Conservation (phyloP, 768 basidiomycete genomes). For the Mycena epipterygia region DNA sequence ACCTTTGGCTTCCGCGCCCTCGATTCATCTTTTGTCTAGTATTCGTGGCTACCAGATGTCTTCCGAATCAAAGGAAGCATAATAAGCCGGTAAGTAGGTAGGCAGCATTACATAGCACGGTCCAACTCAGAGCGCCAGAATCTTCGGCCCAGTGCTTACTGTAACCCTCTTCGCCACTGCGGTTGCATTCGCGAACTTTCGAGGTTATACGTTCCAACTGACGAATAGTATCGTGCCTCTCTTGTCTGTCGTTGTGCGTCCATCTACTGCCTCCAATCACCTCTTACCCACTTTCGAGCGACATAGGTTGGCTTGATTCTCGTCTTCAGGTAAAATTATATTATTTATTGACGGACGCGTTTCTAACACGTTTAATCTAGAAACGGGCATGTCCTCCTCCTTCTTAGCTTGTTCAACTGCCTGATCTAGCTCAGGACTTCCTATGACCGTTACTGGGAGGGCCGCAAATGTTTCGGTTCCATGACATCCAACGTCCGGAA, state of each 20-base stretch:
- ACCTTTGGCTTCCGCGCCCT: constrained; percentile 2
- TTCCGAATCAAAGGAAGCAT: constrained; percentile 88
- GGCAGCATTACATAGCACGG: too few species aligned
- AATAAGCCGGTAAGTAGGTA: constrained; percentile 46
- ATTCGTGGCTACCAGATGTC: constrained; percentile 93
- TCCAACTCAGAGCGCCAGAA: constrained; percentile 50
- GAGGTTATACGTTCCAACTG: constrained; percentile 72
- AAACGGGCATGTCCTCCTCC: constrained; percentile 66
- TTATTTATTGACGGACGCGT: background rate
- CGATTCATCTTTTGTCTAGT: constrained; percentile 55
- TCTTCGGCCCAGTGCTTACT: constrained; percentile 87
- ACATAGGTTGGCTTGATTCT: constrained; percentile 87
- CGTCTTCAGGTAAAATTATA: constrained; percentile 78
- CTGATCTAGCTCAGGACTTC: constrained; percentile 68
- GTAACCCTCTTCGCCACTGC: constrained; percentile 81
- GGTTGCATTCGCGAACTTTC: constrained; percentile 70
- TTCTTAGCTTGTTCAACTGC: background rate
- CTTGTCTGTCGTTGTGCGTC: constrained; percentile 89
- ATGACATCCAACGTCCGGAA: constrained; percentile 83
- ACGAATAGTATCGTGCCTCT: constrained; percentile 91
- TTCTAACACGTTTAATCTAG: constrained; percentile 51
- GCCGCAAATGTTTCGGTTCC: constrained; percentile 84
- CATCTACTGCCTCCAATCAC: background rate
- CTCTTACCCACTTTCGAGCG: background rate
- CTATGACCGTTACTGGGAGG: constrained; percentile 91